Evolutionary conservation across 139 green algal genomes (phyloP).

Genomic region (Nannochloris sp.): DNA sequence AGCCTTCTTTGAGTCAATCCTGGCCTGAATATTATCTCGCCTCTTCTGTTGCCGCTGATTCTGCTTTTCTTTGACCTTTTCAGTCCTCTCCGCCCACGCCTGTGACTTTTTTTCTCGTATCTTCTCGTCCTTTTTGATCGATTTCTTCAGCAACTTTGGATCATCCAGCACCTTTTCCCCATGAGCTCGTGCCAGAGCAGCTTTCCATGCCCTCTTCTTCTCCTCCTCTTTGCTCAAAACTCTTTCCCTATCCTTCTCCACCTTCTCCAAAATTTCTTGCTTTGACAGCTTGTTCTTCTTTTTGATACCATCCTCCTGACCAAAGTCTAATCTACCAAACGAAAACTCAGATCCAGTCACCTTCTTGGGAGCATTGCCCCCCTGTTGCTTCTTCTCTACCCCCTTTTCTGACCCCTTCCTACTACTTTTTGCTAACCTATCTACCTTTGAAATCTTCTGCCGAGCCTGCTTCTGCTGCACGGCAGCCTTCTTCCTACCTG

Average conservation of each 20-base stretch:
- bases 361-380: background rate
- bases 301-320: constrained; percentile 2
- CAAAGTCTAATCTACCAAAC: constrained; percentile 31
- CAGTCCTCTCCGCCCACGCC: constrained; percentile 56
- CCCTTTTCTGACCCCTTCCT: constrained; percentile 4
- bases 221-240: constrained; percentile 29
- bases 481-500: constrained; percentile 12
- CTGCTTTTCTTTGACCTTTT: constrained; percentile 44
- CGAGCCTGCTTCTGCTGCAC: constrained; percentile 6
- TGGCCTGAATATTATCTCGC: constrained; percentile 51
- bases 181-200: constrained; percentile 49
- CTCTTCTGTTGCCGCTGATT: constrained; percentile 57
- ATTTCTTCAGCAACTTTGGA: constrained; percentile 65
- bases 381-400: constrained; percentile 2
- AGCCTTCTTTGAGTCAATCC: constrained; percentile 49
- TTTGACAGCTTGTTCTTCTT: constrained; percentile 40
- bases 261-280: constrained; percentile 45
- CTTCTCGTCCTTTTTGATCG: constrained; percentile 64
- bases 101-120: constrained; percentile 51
- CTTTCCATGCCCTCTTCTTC: constrained; percentile 48
- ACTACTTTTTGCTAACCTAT: background rate
- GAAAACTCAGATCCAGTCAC: constrained; percentile 4
- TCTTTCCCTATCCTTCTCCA: constrained; percentile 24
- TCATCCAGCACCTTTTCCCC: constrained; percentile 83
- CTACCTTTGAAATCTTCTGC: constrained; percentile 18